Evolutionary conservation across 345 rosid genomes (phyloP), one percentile per base, ranked within the genome.

Genomic region (Draba incana): DNA sequence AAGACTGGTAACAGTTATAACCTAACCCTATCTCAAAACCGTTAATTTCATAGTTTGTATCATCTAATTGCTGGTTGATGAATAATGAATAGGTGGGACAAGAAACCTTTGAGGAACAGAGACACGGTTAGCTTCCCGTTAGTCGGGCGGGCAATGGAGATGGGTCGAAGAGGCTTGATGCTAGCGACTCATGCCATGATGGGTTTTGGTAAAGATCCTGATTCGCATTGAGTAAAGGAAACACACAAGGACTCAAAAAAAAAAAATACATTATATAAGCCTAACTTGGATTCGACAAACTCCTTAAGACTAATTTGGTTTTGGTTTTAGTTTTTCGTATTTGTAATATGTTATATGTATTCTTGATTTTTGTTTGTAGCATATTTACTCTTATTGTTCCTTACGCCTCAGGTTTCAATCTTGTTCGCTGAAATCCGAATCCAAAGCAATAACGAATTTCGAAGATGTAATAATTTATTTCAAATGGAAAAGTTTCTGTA

Each of bases 151-250:
- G 57, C 76, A 15, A 53, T 81, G 79, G 93, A 92, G 83, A 65
- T 75, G 24, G 64, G 82, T 70, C 84, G 92, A 46, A 77, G 93
- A 77, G 96, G 90, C 50, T 86, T 90, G 6, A 88, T 92, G 98
- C 61, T 89, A 57, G 91, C 80, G 1, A 88, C 98, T 45, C 98
- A 89, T 83, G 96, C 90, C 61, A 75, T 90, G 84, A 92, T 88
- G 98, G 83, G 92, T 37, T 90, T 89, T 60, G 97, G 97, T 54
- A 89, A 86, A 81, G 98, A 92, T 74, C 90, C 84, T 3, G 46
- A 70, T 10, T n/a, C 51, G 4, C 83, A 74, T 1, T 59, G 54
- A 65, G 41, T 4, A 10, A 10, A 31, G 10, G 47, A 31, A 44
- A 51, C 20, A 9, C 58, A 43, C 50, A 6, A 8, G 30, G 8